phyloP scores from a whole-genome alignment of 495 filamentous ascomycete genomes.

The Xylaria cubensis region DNA sequence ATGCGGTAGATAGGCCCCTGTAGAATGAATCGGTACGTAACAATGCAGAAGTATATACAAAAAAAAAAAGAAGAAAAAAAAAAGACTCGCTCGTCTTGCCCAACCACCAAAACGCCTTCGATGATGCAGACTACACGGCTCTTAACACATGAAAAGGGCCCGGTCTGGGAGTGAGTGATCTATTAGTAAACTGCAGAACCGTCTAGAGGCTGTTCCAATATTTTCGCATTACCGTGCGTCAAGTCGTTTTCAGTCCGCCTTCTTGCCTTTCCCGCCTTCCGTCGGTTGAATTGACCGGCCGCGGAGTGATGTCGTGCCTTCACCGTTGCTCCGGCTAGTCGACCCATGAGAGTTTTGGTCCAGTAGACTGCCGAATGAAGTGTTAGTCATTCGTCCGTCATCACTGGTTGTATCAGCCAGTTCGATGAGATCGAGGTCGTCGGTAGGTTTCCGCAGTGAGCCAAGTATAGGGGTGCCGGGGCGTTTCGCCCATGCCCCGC shows the following conservation, averaged over 20 bases:
- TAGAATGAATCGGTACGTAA: constrained; percentile 11
- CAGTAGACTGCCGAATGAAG: not conserved
- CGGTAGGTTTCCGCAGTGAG: constrained; percentile 42
- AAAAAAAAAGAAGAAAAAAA: constrained; percentile 4
- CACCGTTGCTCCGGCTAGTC: constrained; percentile 43
- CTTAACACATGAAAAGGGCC: constrained; percentile 24
- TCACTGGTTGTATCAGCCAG: constrained; percentile 68
- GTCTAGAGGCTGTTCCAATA: constrained; percentile 21
- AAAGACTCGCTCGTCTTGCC: constrained; percentile 25
- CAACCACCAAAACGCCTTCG: constrained; percentile 34
- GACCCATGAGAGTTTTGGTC: constrained; percentile 36
- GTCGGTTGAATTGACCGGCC: constrained; percentile 31
- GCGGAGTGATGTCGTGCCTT: constrained; percentile 32
- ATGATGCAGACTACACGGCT: constrained; percentile 36
- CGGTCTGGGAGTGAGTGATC: constrained; percentile 11
- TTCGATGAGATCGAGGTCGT: constrained; percentile 80
- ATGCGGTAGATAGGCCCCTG: not conserved
- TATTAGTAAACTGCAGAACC: constrained; percentile 28
- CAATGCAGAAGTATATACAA: constrained; percentile 22
- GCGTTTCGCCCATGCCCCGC: constrained; percentile 72
- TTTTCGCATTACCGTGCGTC: constrained; percentile 15
- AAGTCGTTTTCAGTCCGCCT: constrained; percentile 39
- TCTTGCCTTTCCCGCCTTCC: constrained; percentile 41
- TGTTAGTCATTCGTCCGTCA: constrained; percentile 46
- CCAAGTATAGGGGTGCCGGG: constrained; percentile 56